Conservation (phyloP, 129 eudicot genomes). For the Chrysanthemum lavandulifolium region DNA sequence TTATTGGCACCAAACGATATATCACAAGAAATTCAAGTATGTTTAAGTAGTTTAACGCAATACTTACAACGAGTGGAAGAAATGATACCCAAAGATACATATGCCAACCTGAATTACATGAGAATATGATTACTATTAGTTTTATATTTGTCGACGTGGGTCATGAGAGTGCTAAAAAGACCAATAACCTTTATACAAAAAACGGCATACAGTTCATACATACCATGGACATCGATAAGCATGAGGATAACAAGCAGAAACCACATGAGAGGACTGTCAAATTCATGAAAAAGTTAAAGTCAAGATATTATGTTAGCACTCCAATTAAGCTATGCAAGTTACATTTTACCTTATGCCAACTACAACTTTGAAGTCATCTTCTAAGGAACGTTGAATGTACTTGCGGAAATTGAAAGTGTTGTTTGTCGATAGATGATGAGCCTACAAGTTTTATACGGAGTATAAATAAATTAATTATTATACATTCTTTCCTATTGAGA, state of each 20-base stretch:
- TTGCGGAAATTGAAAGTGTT: conserved; percentile 52
- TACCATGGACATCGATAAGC: conserved; percentile 51
- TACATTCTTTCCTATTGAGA: too few species aligned
- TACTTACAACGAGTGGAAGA: conserved; percentile 42
- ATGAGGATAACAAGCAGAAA: conserved; percentile 46
- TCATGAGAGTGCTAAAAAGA: not conserved
- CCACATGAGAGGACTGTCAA: conserved; percentile 56
- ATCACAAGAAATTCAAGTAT: not conserved
- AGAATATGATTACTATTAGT: not conserved
- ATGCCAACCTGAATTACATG: conserved; percentile 46
- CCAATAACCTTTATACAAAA: not conserved
- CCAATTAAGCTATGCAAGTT: too few species aligned
- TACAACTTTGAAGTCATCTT: conserved; percentile 56
- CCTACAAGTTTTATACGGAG: conserved; percentile 26
- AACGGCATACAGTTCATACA: not conserved
- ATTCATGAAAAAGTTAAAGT: conserved; percentile 3
- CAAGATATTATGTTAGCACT: not conserved
- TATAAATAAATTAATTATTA: too few species aligned
- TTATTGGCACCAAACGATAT: too few species aligned
- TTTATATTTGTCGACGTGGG: not conserved
- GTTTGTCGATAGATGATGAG: conserved; percentile 51
- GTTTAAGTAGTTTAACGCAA: not conserved
- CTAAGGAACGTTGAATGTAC: conserved; percentile 53
- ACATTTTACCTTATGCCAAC: conserved; percentile 51
- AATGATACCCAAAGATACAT: conserved; percentile 46